A percentile compares a stretch with the other conserved stretches of the same genome.
These are phyloP conservation scores for Arthrobotrys entomopaga DNA, from an alignment of 2,329 filamentous ascomycete genomes.

Conservation along the genomic window DNA sequence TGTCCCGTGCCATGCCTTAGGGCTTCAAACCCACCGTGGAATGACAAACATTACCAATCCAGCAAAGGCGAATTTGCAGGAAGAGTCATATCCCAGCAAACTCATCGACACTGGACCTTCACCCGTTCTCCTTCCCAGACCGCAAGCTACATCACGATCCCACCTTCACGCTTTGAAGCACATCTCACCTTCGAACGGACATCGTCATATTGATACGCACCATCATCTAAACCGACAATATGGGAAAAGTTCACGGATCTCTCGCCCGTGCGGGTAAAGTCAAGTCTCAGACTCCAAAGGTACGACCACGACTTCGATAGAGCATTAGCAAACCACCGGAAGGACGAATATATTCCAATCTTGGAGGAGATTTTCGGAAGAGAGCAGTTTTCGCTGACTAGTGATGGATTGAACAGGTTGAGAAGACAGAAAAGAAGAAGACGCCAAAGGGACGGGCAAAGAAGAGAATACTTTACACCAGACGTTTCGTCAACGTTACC, in stretches of 20 bases:
- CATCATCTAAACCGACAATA: slow-evolving; percentile 65
- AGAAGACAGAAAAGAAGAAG: slow-evolving; percentile 95
- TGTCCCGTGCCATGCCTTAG: slow-evolving; percentile 31
- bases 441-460: slow-evolving; percentile 94
- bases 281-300: slow-evolving; percentile 95
- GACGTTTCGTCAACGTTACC: slow-evolving; percentile 98
- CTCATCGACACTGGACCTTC: slow-evolving; percentile 19
- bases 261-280: slow-evolving; percentile 97
- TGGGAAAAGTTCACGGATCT: slow-evolving; percentile 95
- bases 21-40: slow-evolving; percentile 44
- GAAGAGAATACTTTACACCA: slow-evolving; percentile 91
- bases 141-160: slow-evolving; percentile 14
- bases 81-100: slow-evolving; percentile 41
- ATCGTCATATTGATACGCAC: slow-evolving; percentile 16
- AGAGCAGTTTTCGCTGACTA: slow-evolving; percentile 50
- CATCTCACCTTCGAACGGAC: slow-evolving; percentile 1
- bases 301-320: slow-evolving; percentile 65
- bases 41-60: slow-evolving; percentile 38
- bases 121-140: slow-evolving; percentile 3
- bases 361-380: background rate
- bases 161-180: slow-evolving; percentile 3
- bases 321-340: slow-evolving; percentile 1
- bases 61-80: slow-evolving; percentile 38
- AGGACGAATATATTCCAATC: background rate
- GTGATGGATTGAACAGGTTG: slow-evolving; percentile 70